Base-by-base conservation (phyloP, 768 basidiomycete species). In the Cubamyces sp. region DNA sequence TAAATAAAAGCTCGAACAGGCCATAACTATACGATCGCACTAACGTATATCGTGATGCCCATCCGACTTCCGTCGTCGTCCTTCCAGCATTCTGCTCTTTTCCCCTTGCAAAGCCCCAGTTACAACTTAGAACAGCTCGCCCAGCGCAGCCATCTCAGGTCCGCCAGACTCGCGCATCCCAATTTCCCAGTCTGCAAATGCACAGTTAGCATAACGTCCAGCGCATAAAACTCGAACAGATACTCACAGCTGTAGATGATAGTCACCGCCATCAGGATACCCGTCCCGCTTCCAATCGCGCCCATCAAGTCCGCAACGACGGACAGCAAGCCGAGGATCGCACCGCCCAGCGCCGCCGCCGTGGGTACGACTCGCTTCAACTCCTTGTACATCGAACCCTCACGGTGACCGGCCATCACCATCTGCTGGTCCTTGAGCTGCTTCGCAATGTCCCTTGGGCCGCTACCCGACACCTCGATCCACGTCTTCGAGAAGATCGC, bases 401-500 rank as follows among this genome's bases (percentile, higher is more conserved):
- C 97, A 68, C 95, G 90, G 75, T 98, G 96, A 42, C 73, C 87
- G 3, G 88, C 87, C 88, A 90, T 89, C 46, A 90, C 96, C 91
- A 98, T 95, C 69, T 93, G 91, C 75, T 98, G 96, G 67, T 98
- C 97, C 80, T 98, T 98, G 72, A 98, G 86, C 73, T 98, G 96
- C 76, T 95, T 96, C 28, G 97, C 97, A 58, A 99, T 88, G 69
- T 99, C 96, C 48, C 97, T 79, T 12, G 96, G 97, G 19, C 97
- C 94, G 57, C 89, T 91, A 16, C 97, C 96, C 2, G 95, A 98
- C 37, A 98, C 94, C 70, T 98, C 96, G 66, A 99, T 98, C 96
- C 97, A 99, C 0, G 96, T 98, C 84, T 98, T 98, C 72, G 93
- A 96, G 82, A 98, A 99, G 67, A 98, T 82, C 15, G 97, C 96